These are phyloP conservation scores for Phalaenopsis aphrodite DNA, from an alignment of 106 monocot genomes.

Conservation along the genomic window DNA sequence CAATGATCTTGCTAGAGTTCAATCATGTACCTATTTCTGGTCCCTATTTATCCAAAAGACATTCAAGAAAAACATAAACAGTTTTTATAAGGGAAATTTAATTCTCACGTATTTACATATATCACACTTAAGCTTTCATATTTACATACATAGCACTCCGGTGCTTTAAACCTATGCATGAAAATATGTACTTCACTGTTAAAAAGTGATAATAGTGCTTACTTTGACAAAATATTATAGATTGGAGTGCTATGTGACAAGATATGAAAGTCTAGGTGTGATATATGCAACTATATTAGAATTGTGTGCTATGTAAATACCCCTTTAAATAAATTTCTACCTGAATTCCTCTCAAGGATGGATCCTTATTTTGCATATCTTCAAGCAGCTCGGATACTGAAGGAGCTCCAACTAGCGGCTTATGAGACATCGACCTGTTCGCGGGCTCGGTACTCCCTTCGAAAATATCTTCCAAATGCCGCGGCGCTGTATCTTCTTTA, in stretches of 20 bases:
- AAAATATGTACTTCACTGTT: too few relatives aligned
- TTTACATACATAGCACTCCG: too few relatives aligned
- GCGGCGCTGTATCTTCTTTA: background rate
- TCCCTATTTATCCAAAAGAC: background rate
- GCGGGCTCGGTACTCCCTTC: background rate
- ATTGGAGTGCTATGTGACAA: too few relatives aligned
- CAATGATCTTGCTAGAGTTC: background rate
- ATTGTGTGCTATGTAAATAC: too few relatives aligned
- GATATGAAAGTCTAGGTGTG: too few relatives aligned
- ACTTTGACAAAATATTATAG: too few relatives aligned
- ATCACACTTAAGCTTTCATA: too few relatives aligned
- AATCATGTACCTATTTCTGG: background rate
- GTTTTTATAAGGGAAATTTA: background rate
- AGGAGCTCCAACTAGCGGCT: background rate
- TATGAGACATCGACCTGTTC: background rate
- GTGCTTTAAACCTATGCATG: too few relatives aligned
- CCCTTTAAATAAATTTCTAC: background rate
- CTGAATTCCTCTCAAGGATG: background rate
- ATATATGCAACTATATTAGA: too few relatives aligned
- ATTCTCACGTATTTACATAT: too few relatives aligned
- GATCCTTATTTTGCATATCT: background rate
- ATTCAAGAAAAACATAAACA: constrained; percentile 1
- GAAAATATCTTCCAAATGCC: background rate
- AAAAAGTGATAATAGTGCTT: too few relatives aligned
- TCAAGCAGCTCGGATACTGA: constrained; percentile 4